Conservation (phyloP, 2,329 filamentous ascomycete genomes). For the Penicillium frequentans region DNA sequence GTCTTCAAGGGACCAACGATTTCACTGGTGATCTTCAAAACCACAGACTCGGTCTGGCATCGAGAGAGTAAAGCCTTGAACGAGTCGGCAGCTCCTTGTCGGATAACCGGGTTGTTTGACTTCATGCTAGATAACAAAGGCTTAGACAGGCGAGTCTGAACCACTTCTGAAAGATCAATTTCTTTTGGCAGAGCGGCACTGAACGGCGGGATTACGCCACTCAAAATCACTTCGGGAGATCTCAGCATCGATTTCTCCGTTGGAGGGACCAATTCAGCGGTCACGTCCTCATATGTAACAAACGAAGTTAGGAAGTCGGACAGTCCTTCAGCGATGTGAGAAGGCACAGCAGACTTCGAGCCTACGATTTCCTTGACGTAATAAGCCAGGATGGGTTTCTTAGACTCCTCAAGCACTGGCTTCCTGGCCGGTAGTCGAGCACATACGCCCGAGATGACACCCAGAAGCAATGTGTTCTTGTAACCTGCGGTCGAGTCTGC, state of each 20-base stretch:
- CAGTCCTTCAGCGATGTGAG: conserved; percentile 71
- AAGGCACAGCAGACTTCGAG: conserved; percentile 69
- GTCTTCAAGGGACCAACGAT: conserved; percentile 76
- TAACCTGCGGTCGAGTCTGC: conserved; percentile 64
- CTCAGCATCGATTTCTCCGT: conserved; percentile 87
- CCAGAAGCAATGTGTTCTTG: conserved; percentile 75
- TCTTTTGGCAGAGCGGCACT: conserved; percentile 66
- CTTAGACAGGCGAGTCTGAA: conserved; percentile 75
- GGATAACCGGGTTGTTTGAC: conserved; percentile 78
- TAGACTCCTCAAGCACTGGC: conserved; percentile 62
- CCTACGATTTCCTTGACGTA: conserved; percentile 83
- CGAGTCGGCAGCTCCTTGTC: conserved; percentile 71
- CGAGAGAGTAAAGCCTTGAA: conserved; percentile 69
- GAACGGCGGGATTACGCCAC: conserved; percentile 73
- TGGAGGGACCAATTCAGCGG: conserved; percentile 72
- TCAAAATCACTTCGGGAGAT: conserved; percentile 84
- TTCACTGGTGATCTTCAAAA: conserved; percentile 74
- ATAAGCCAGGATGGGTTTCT: conserved; percentile 74
- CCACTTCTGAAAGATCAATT: conserved; percentile 74
- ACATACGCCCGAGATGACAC: conserved; percentile 83
- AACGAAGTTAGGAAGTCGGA: conserved; percentile 81
- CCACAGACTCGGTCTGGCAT: conserved; percentile 57
- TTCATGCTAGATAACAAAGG: conserved; percentile 87
- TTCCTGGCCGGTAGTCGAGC: conserved; percentile 67
- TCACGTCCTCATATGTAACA: conserved; percentile 70